Base-by-base conservation (phyloP, 1,139 yeast genomes). In the Yamadazyma triangularis region DNA sequence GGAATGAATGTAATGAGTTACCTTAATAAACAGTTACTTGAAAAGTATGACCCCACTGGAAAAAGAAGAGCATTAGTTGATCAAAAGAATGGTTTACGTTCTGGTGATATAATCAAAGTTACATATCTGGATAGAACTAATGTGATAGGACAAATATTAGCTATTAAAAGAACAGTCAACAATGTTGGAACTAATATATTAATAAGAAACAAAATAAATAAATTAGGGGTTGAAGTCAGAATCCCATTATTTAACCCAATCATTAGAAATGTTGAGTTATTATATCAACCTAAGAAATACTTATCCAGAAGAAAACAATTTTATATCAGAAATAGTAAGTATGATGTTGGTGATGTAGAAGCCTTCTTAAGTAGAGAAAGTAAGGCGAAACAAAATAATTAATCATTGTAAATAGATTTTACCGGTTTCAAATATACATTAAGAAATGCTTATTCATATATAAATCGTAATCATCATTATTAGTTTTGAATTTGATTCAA, bases 91-190 rank as follows among this genome's bases (percentile, higher is more conserved):
- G 73, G 77, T n/a, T 63, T 87, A 25, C 70, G 84, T 40, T 73
- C 94, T 1, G 96, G 95, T 8, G 96, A 88, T 53, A 70, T 86
- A 25, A 77, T 88, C 26, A 77, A 85, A 44, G 82, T 88, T 9
- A 75, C 81, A 16, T 87, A 84, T 51, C 69, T 67, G 44, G 84
- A 83, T 52, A 70, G 77, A 38, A 73, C 85, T 39, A 75, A 78
- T 34, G 81, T 84, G 36, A 68, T 79, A 18, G 96, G 96, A 7
- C 79, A 81, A 58, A 75, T 86, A 2, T 60, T 88, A 30, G 88
- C 85, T 39, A 70, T 87, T 39, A 84, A 82, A 52, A 73, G 88
- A 53, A 60, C 64, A 15, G 58, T 51, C 19, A 69, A 75, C 40
- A 79, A 77, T 27, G 63, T 82, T 28, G 87, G 86, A 30, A 73